Evolutionary conservation across 164 flowering plant species (phyloP).

Genomic region (Vitis vinifera): ASM3070453v1 NC_081817.1:4044501-4045000

Average conservation of each 20-base stretch:
- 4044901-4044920: too few relatives aligned
- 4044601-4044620: too few relatives aligned
- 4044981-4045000: too few relatives aligned
- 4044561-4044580: not conserved
- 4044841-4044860: slow-evolving; percentile 57
- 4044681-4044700: not conserved
- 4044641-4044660: too few relatives aligned
- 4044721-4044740: not conserved
- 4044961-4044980: too few relatives aligned
- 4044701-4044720: not conserved
- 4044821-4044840: slow-evolving; percentile 39
- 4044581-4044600: not conserved
- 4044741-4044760: not conserved
- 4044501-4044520: slow-evolving; percentile 84
- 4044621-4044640: too few relatives aligned
- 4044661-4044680: not conserved
- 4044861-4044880: not conserved
- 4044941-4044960: too few relatives aligned
- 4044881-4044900: too few relatives aligned
- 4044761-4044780: slow-evolving; percentile 7
- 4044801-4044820: slow-evolving; percentile 54
- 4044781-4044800: slow-evolving; percentile 58
- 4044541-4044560: slow-evolving; percentile 42
- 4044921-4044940: too few relatives aligned
- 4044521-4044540: slow-evolving; percentile 84